phyloP scores from a whole-genome alignment of 208 protist species.

The Crithidia bombi region DNA sequence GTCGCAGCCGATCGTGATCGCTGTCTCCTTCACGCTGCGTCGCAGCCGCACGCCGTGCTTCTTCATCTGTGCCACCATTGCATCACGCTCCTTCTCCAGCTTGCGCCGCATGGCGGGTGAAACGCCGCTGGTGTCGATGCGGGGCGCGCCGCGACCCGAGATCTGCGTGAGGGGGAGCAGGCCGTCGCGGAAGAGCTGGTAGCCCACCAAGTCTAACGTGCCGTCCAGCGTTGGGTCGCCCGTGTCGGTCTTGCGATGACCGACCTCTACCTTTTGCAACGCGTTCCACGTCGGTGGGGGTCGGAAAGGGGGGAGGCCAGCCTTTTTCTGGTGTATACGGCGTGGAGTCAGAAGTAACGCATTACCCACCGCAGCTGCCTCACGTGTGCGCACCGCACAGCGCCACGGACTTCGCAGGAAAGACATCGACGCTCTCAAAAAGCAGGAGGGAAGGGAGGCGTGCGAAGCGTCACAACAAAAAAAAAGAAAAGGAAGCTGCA shows the following conservation, averaged over 20 bases:
- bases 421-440: neutral
- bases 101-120: constrained; percentile 39
- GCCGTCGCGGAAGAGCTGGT: constrained; percentile 87
- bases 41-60: constrained; percentile 76
- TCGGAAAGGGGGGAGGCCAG: constrained; percentile 28
- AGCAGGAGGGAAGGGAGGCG: no score
- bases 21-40: constrained; percentile 87
- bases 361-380: neutral
- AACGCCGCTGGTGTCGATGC: constrained; percentile 30
- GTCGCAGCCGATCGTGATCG: constrained; percentile 88
- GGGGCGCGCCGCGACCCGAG: constrained; percentile 30
- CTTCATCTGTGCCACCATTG: constrained; percentile 57
- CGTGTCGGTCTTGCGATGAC: constrained; percentile 59
- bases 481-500: no score
- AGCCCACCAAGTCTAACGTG: constrained; percentile 82
- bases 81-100: constrained; percentile 55
- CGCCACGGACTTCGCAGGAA: constrained; percentile 9
- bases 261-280: constrained; percentile 70
- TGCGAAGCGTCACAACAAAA: no score
- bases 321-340: constrained; percentile 29
- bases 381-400: neutral
- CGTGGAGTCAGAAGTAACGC: constrained; percentile 32
- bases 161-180: constrained; percentile 64
- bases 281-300: constrained; percentile 70
- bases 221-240: constrained; percentile 80